Evolutionary conservation across 192 early-diverging fungal species (phyloP).

Genomic region (Chytriomyces hyalinus): DNA sequence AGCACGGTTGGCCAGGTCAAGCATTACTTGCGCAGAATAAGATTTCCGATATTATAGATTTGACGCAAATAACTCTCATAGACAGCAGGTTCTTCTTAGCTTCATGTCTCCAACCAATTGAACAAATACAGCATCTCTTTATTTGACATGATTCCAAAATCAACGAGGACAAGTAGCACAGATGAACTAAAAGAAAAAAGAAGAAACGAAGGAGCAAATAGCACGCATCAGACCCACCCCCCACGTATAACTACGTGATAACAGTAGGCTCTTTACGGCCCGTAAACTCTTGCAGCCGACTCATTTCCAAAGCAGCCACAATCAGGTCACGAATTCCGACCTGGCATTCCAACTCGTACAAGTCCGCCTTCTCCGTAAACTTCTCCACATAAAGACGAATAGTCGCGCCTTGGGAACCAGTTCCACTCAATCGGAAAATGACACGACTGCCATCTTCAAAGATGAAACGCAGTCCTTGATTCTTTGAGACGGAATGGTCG

Average conservation of each 20-base stretch:
- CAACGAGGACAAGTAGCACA: no score
- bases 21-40: no score
- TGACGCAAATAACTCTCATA: no score
- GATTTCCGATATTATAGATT: no score
- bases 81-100: no score
- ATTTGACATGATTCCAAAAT: no score
- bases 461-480: conserved; percentile 84
- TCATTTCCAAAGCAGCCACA: conserved; percentile 77
- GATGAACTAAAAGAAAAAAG: no score
- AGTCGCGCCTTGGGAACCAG: conserved; percentile 94
- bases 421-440: conserved; percentile 90
- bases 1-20: no score
- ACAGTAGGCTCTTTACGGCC: conserved; percentile 89
- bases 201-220: no score
- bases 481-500: conserved; percentile 77
- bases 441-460: conserved; percentile 93
- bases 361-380: conserved; percentile 61
- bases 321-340: conserved; percentile 89
- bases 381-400: conserved; percentile 96
- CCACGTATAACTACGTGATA: conserved; percentile 27
- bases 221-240: no score
- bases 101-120: no score
- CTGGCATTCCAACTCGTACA: conserved; percentile 75
- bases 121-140: no score
- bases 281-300: conserved; percentile 78